Conservation (phyloP, 2,329 filamentous ascomycete species). For the Aspergillaceae sp. region DNA sequence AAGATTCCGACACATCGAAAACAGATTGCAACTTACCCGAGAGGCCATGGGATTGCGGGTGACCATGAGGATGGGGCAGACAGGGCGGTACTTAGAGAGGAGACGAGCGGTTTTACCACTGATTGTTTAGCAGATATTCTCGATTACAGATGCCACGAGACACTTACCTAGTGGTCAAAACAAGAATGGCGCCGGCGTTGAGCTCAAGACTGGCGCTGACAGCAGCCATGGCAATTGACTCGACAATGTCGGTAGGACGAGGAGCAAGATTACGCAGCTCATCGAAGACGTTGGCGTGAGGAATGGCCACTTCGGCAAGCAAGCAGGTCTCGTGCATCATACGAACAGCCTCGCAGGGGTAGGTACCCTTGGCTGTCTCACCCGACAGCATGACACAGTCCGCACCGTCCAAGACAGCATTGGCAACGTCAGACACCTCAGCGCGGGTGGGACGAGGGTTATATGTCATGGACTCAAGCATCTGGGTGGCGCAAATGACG, state of each 20-base stretch:
- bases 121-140: conserved; percentile 15
- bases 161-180: conserved; percentile 75
- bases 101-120: conserved; percentile 89
- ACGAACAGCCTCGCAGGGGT: conserved; percentile 80
- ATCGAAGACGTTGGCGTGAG: conserved; percentile 93
- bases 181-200: conserved; percentile 91
- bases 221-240: conserved; percentile 95
- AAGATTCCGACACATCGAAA: background rate
- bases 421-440: conserved; percentile 97
- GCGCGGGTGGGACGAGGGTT: conserved; percentile 97
- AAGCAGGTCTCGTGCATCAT: conserved; percentile 99
- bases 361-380: conserved; percentile 96
- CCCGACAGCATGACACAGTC: conserved; percentile 99
- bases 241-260: conserved; percentile 76
- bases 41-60: conserved; percentile 77
- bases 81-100: conserved; percentile 95
- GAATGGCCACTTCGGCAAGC: conserved; percentile 93
- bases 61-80: conserved; percentile 99
- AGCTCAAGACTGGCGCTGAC: conserved; percentile 93
- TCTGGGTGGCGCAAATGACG: conserved; percentile 97
- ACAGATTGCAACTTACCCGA: conserved; percentile 44
- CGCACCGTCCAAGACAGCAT: conserved; percentile 92
- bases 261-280: conserved; percentile 79
- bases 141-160: background rate
- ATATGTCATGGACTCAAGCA: conserved; percentile 99